Evolutionary conservation across 176 grass and related monocot species (phyloP).

Genomic region (Bromus sterilis): DNA sequence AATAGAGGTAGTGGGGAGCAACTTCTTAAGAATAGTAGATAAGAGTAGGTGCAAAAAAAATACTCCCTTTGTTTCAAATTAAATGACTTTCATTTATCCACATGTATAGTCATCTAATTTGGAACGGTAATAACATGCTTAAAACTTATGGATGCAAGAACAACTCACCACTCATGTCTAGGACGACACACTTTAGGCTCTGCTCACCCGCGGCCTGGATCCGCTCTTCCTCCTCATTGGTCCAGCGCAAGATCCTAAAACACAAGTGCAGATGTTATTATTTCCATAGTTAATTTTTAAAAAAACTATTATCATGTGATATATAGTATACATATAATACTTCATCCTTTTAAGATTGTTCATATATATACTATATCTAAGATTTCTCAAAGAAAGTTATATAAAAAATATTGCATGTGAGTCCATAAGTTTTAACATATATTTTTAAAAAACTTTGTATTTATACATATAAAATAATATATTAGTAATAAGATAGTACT

Average conservation of each 20-base stretch:
- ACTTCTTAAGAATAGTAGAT: no score
- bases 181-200: constrained; percentile 40
- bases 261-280: background rate
- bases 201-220: constrained; percentile 12
- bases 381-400: background rate
- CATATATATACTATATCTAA: background rate
- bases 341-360: background rate
- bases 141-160: background rate
- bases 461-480: background rate
- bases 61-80: no score
- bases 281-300: background rate
- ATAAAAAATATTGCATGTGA: background rate
- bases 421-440: background rate
- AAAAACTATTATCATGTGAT: no score
- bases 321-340: background rate
- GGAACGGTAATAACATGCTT: no score
- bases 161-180: constrained; percentile 73
- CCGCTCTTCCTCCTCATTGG: constrained; percentile 48
- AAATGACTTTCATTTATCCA: no score
- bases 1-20: no score
- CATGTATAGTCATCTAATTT: no score
- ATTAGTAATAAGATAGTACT: no score
- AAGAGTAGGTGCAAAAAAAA: no score
- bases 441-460: background rate
- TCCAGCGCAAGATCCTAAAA: constrained; percentile 61